Conservation (phyloP, 345 rosid species). For the Hibiscus syriacus region DNA sequence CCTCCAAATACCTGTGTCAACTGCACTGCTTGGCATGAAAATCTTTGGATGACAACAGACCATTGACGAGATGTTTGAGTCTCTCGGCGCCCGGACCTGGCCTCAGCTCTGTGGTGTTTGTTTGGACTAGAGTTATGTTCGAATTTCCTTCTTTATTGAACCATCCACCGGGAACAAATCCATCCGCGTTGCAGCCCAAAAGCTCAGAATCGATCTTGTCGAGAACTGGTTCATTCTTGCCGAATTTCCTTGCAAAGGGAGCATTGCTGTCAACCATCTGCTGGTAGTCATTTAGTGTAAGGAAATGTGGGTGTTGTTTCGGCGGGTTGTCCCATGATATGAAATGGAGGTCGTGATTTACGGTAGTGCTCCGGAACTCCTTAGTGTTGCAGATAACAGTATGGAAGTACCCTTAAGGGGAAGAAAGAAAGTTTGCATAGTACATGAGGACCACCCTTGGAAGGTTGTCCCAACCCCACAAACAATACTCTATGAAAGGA, state of each 20-base stretch:
- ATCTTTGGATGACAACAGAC: constrained; percentile 49
- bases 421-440: constrained; percentile 81
- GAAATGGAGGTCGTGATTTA: constrained; percentile 92
- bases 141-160: constrained; percentile 26
- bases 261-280: constrained; percentile 72
- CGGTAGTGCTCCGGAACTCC: constrained; percentile 60
- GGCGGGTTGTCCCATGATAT: constrained; percentile 95
- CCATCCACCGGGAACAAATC: constrained; percentile 69
- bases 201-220: constrained; percentile 80
- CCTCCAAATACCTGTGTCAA: constrained; percentile 14
- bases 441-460: constrained; percentile 80
- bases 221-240: constrained; percentile 50
- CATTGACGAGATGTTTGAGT: constrained; percentile 41
- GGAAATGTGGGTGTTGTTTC: constrained; percentile 85
- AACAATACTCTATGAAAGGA: constrained; percentile 63
- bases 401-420: constrained; percentile 91
- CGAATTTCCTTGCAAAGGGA: constrained; percentile 80
- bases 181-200: constrained; percentile 41
- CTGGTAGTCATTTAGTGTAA: constrained; percentile 46
- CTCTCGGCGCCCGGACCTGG: constrained; percentile 73
- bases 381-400: constrained; percentile 78
- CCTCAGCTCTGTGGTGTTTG: constrained; percentile 38
- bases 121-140: constrained; percentile 12
- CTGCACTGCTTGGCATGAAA: constrained; percentile 47
- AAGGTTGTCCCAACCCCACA: constrained; percentile 93